These are phyloP conservation scores for Fusarium floridanum DNA, from an alignment of 2,329 filamentous ascomycete genomes.

Conservation along the genomic window DNA sequence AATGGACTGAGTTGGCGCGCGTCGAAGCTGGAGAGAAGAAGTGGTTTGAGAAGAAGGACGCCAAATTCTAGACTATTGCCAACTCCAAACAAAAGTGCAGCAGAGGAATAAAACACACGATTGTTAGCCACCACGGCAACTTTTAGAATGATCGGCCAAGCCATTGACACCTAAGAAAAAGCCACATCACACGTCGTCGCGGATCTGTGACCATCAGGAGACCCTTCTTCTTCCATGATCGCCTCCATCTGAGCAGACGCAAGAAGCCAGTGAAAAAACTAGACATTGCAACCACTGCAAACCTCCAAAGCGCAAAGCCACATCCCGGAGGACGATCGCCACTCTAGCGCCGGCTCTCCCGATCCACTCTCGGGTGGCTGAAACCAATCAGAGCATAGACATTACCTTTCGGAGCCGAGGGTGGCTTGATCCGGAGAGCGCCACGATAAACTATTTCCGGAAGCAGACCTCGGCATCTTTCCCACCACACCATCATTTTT, in stretches of 20 bases:
- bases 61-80: not conserved
- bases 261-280: not conserved
- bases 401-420: slow-evolving; percentile 28
- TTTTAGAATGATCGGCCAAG: not conserved
- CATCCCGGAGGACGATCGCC: slow-evolving; percentile 15
- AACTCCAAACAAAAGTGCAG: not conserved
- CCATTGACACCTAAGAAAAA: not conserved
- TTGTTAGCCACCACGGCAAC: not conserved
- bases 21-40: not conserved
- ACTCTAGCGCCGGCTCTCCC: not conserved
- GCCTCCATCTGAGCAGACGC: not conserved
- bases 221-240: not conserved
- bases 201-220: not conserved
- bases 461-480: slow-evolving; percentile 13
- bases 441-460: not conserved
- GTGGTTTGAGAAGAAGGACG: not conserved
- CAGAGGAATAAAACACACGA: not conserved
- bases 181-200: not conserved
- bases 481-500: not conserved
- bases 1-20: not conserved
- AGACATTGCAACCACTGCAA: not conserved
- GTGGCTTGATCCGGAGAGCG: not conserved
- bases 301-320: not conserved
- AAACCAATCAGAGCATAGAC: not conserved
- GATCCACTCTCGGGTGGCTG: slow-evolving; percentile 4